These are phyloP conservation scores for Mycena capillaripes DNA, from an alignment of 768 basidiomycete species.

Conservation along the genomic window DNA sequence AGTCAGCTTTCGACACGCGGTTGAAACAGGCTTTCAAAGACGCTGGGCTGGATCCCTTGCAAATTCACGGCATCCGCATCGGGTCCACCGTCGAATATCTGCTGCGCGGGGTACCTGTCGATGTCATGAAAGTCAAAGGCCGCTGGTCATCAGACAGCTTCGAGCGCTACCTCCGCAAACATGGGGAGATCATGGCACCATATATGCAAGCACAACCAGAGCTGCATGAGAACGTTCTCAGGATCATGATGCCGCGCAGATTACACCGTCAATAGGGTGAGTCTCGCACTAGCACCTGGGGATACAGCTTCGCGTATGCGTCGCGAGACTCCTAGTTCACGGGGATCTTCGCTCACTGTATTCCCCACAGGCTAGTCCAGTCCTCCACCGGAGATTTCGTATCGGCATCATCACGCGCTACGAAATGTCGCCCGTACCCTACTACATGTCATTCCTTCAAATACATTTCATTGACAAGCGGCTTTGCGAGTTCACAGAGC, in stretches of 20 bases:
- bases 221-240: slow-evolving; percentile 19
- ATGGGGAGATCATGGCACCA: slow-evolving; percentile 45
- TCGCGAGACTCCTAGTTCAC: slow-evolving; percentile 23
- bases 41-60: slow-evolving; percentile 20
- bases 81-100: slow-evolving; percentile 53
- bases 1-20: slow-evolving; percentile 37
- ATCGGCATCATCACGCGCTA: not conserved
- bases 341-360: slow-evolving; percentile 31
- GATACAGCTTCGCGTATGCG: slow-evolving; percentile 22
- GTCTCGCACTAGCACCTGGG: slow-evolving; percentile 14
- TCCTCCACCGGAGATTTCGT: not conserved
- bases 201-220: slow-evolving; percentile 44
- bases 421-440: not conserved
- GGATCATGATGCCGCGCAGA: slow-evolving; percentile 17
- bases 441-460: not conserved
- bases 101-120: slow-evolving; percentile 51
- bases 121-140: slow-evolving; percentile 52
- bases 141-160: slow-evolving; percentile 54
- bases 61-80: slow-evolving; percentile 47
- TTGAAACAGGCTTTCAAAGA: slow-evolving; percentile 29
- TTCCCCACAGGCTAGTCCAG: slow-evolving; percentile 12
- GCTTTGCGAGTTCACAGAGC: not conserved
- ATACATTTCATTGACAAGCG: not conserved
- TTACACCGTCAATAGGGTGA: not conserved
- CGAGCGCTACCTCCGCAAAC: slow-evolving; percentile 42